Conservation (phyloP, 2,329 filamentous ascomycete genomes). For the Penicillium sp. region DNA sequence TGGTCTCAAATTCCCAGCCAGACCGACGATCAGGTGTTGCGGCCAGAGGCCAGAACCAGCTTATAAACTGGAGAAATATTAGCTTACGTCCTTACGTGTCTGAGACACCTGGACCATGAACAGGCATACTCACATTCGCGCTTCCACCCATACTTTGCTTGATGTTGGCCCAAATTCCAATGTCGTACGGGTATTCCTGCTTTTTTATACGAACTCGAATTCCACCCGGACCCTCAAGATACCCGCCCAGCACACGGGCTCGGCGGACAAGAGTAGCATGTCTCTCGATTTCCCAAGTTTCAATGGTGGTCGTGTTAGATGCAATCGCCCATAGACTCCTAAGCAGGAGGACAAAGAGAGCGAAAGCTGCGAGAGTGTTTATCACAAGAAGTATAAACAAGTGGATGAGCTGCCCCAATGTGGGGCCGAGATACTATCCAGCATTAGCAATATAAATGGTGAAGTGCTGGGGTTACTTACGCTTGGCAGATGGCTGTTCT, state of each 20-base stretch:
- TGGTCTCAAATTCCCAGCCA: conserved; percentile 54
- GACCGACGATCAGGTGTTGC: conserved; percentile 46
- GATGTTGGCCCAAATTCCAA: conserved; percentile 61
- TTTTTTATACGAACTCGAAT: conserved; percentile 51
- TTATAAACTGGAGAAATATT: conserved; percentile 39
- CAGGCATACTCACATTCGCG: conserved; percentile 39
- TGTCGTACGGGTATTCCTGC: conserved; percentile 65
- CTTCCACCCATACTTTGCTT: conserved; percentile 58
- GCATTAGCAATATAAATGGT: not conserved
- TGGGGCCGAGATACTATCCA: conserved; percentile 58
- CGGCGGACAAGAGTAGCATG: conserved; percentile 47
- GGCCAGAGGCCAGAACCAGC: conserved; percentile 62
- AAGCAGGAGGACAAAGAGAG: conserved; percentile 53
- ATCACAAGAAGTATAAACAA: conserved; percentile 54
- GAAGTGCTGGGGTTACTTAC: conserved; percentile 39
- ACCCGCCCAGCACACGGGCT: conserved; percentile 54
- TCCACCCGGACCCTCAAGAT: conserved; percentile 57
- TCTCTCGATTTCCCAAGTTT: conserved; percentile 59
- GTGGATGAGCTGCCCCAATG: conserved; percentile 50
- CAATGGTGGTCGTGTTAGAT: conserved; percentile 62
- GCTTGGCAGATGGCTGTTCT: conserved; percentile 54
- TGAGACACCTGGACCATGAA: not conserved
- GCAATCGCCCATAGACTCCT: conserved; percentile 55
- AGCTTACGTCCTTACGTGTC: not conserved
- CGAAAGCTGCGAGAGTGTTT: conserved; percentile 59